Conservation (phyloP, 2,329 filamentous ascomycete species). For the Alternaria tenuissima region DNA sequence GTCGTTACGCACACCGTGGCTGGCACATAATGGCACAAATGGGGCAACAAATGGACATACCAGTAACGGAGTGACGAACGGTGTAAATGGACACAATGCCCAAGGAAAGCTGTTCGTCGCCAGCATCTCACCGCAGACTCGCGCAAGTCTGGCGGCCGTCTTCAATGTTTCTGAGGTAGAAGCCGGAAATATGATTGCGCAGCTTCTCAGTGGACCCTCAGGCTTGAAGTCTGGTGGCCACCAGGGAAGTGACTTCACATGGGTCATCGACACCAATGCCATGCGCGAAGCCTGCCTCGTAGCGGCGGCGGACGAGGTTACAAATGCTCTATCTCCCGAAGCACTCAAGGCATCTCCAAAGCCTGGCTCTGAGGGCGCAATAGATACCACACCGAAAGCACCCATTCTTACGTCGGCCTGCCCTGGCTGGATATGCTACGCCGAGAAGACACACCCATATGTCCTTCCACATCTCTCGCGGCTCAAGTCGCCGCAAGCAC, state of each 20-base stretch:
- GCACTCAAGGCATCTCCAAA: slow-evolving; percentile 30
- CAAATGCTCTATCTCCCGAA: slow-evolving; percentile 44
- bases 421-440: slow-evolving; percentile 98
- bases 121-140: slow-evolving; percentile 88
- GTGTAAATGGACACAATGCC: slow-evolving; percentile 26
- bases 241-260: slow-evolving; percentile 80
- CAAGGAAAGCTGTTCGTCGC: slow-evolving; percentile 85
- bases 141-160: slow-evolving; percentile 87
- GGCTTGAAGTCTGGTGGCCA: slow-evolving; percentile 76
- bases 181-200: slow-evolving; percentile 82
- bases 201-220: slow-evolving; percentile 74
- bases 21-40: slow-evolving; percentile 38
- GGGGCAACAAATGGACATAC: slow-evolving; percentile 20
- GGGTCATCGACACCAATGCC: slow-evolving; percentile 89
- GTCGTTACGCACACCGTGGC: slow-evolving; percentile 52
- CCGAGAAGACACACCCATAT: slow-evolving; percentile 96
- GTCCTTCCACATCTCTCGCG: slow-evolving; percentile 89
- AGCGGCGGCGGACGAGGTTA: slow-evolving; percentile 58
- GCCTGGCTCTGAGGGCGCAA: slow-evolving; percentile 44
- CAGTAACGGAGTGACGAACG: slow-evolving; percentile 16
- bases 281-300: slow-evolving; percentile 85
- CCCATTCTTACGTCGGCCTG: slow-evolving; percentile 89
- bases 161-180: slow-evolving; percentile 76
- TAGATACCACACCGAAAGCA: slow-evolving; percentile 59
- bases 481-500: slow-evolving; percentile 91